Evolutionary conservation across 2,329 filamentous ascomycete genomes (phyloP).

Genomic region (Ascochyta pisi): DNA sequence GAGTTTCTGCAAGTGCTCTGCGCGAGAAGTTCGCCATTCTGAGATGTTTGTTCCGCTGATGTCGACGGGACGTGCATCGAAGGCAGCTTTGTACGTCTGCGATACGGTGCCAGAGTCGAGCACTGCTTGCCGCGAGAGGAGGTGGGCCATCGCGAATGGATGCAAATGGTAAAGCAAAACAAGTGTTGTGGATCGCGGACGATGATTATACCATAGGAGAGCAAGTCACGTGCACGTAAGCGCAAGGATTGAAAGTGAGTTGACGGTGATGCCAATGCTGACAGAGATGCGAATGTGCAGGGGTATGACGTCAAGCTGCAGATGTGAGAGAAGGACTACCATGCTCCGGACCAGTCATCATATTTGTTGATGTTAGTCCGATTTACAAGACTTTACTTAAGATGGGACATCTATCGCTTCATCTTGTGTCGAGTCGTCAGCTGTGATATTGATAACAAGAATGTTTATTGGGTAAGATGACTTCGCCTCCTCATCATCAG

Average conservation of each 20-base stretch:
- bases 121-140: conserved; percentile 33
- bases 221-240: background rate
- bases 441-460: no score
- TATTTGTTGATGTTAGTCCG: no score
- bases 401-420: no score
- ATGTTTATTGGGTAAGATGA: no score
- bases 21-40: conserved; percentile 28
- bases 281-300: background rate
- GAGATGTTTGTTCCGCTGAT: conserved; percentile 28
- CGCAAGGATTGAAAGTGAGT: background rate
- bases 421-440: no score
- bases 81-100: conserved; percentile 32
- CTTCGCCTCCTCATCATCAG: no score
- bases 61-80: conserved; percentile 31
- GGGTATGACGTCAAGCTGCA: background rate
- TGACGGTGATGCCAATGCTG: background rate
- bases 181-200: background rate
- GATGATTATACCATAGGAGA: background rate
- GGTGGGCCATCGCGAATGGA: conserved; percentile 32
- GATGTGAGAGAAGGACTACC: no score
- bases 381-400: no score
- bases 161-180: background rate
- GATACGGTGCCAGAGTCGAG: conserved; percentile 29
- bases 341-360: no score
- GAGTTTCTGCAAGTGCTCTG: conserved; percentile 35